Evolutionary conservation across 257 asterid genomes (phyloP).

Genomic region (Solanum chilense): DNA sequence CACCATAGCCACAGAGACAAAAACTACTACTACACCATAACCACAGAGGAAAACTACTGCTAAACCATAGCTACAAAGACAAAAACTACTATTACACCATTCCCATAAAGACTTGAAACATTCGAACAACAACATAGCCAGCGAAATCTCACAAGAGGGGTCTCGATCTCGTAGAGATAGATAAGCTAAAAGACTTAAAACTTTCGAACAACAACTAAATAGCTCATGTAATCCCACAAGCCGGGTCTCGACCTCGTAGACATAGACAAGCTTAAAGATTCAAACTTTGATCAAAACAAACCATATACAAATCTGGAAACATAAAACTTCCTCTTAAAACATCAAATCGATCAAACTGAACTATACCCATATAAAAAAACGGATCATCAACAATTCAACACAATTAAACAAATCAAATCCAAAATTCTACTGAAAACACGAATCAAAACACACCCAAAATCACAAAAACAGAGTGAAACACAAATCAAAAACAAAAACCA

Average conservation of each 20-base stretch:
- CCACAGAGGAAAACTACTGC: not conserved
- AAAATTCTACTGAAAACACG: not conserved
- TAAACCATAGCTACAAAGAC: not conserved
- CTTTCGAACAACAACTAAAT: not conserved
- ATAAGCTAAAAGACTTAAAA: not conserved
- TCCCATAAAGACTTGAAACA: not conserved
- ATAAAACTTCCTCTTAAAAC: not conserved
- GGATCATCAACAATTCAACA: not conserved
- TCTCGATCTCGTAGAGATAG: not conserved
- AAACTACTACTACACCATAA: too few relatives aligned
- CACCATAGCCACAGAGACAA: not conserved
- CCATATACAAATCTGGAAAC: not conserved
- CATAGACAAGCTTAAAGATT: not conserved
- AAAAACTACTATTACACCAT: not conserved
- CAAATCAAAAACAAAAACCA: not conserved
- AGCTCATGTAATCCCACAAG: not conserved
- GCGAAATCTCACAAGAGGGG: not conserved
- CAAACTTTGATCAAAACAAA: not conserved
- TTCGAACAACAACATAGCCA: not conserved
- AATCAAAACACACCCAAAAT: not conserved
- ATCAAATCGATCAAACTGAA: not conserved
- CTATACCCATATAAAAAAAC: not conserved
- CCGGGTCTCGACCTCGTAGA: not conserved
- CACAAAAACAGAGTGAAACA: not conserved
- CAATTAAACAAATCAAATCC: not conserved